Base-by-base conservation (phyloP, 2,329 filamentous ascomycete species). In the Coniochaeta ligniaria region DNA sequence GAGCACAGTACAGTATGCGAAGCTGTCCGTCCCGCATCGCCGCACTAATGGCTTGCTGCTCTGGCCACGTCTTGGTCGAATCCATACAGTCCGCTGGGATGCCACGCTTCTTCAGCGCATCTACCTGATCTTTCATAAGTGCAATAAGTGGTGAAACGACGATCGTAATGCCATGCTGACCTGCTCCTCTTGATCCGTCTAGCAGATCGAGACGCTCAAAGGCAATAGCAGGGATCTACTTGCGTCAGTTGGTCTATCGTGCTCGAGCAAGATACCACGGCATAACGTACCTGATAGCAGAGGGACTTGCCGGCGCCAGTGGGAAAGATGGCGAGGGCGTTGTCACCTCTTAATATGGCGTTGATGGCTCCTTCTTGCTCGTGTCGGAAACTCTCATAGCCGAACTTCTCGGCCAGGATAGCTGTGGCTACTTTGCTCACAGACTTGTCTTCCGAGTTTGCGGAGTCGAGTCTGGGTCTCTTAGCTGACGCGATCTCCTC, bases 111-210 rank as follows among this genome's bases (percentile, higher is more conserved):
- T 76, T 72, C 22, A 86, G 72, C 1, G 79, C 78, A 63, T 86
- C 83, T 0, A 84, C 81, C 64, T 86, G 83, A 62, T 86, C 83
- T 66, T 85, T 85, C 82, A 85, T 85, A 59, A 85, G 66, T 1
- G 81, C 81, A 58, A 85, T 81, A 3, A 85, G 69, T 0, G 82
- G 82, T 0, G 80, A 85, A 1, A 84, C 80, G 2, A 85, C 80
- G 6, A 85, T 75, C 1, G 81, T 84, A 63, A 84, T 77, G 6
- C 81, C 84, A 12, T 73, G 69, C 20, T 75, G 73, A 2, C 68
- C 69, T 0, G 67, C 58, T 0, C 65, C 65, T 47, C 70, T 64
- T 2, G 63, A 63, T 1, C 68, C 70, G 5, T 63, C 69, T 17
- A 65, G 60, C 1, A 66, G 62, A 36, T 82, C 80, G 12, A 79